Percentiles rank a stretch among this genome's conserved stretches.
These are phyloP conservation scores for Sherardia arvensis DNA, from an alignment of 257 asterid species.

Conservation along the genomic window DNA sequence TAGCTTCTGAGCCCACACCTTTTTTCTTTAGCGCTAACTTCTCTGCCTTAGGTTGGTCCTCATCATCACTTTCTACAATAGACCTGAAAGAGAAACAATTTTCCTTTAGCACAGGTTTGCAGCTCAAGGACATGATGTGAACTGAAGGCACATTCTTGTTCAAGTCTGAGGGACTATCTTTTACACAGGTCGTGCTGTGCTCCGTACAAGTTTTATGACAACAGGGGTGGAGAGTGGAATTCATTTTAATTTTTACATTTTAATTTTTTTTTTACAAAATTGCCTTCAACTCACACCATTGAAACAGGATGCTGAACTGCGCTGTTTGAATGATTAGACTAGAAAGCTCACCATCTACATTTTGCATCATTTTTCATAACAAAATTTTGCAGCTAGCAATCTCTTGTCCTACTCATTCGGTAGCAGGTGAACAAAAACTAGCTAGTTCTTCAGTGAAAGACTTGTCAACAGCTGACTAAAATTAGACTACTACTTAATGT, in stretches of 20 bases:
- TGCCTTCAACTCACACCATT: neutral
- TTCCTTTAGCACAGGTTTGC: neutral
- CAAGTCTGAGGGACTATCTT: neutral
- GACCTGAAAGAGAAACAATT: conserved; percentile 35
- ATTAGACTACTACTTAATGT: neutral
- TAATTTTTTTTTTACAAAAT: neutral
- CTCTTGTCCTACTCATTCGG: neutral
- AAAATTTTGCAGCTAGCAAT: neutral
- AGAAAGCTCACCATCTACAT: neutral
- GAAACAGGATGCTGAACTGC: neutral
- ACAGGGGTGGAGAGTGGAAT: too few relatives aligned
- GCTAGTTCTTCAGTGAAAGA: neutral
- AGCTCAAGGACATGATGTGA: neutral
- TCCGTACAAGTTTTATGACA: neutral
- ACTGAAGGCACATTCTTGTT: neutral
- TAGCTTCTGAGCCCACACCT: conserved; percentile 89
- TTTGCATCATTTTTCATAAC: neutral
- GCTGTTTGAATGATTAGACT: neutral
- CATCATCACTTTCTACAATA: conserved; percentile 33
- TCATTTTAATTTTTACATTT: too few relatives aligned
- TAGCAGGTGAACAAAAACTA: neutral
- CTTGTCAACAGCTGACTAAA: neutral
- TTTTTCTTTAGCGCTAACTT: conserved; percentile 68
- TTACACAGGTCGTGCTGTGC: neutral
- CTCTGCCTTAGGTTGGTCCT: conserved; percentile 59